These are phyloP conservation scores for Alternaria gaisen DNA, from an alignment of 2,329 filamentous ascomycete species.

Conservation along the genomic window DNA sequence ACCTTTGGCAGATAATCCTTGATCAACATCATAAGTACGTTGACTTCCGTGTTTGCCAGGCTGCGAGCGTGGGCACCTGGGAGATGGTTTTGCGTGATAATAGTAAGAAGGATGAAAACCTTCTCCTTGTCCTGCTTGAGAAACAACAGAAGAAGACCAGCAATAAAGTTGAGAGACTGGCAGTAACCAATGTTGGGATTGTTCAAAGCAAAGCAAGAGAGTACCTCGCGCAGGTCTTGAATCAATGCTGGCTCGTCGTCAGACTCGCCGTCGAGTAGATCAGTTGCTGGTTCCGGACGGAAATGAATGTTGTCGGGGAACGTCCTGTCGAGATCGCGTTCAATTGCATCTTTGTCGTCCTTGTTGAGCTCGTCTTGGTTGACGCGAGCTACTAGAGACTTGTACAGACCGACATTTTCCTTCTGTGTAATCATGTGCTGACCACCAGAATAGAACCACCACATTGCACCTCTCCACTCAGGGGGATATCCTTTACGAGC, in stretches of 20 bases:
- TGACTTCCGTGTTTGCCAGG: slow-evolving; percentile 91
- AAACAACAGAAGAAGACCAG: slow-evolving; percentile 87
- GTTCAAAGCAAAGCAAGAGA: slow-evolving; percentile 89
- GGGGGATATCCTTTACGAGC: slow-evolving; percentile 93
- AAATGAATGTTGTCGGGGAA: slow-evolving; percentile 95
- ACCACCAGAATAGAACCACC: slow-evolving; percentile 95
- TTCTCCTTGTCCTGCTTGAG: slow-evolving; percentile 84
- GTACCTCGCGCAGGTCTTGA: slow-evolving; percentile 79
- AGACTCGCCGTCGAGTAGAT: slow-evolving; percentile 42
- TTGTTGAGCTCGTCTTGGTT: slow-evolving; percentile 70
- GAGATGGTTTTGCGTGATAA: slow-evolving; percentile 87
- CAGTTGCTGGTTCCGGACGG: slow-evolving; percentile 66
- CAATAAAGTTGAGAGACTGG: slow-evolving; percentile 94
- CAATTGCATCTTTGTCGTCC: slow-evolving; percentile 87
- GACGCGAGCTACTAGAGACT: slow-evolving; percentile 71
- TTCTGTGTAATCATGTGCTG: slow-evolving; percentile 80
- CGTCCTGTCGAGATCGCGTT: slow-evolving; percentile 90
- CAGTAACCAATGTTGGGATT: slow-evolving; percentile 94
- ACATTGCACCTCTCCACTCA: slow-evolving; percentile 92
- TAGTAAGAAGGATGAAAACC: slow-evolving; percentile 89
- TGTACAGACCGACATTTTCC: slow-evolving; percentile 72
- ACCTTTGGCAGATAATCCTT: slow-evolving; percentile 82
- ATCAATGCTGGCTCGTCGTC: slow-evolving; percentile 78
- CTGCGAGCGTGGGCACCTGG: slow-evolving; percentile 92
- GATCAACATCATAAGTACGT: slow-evolving; percentile 88